Evolutionary conservation across 306 rosid genomes (phyloP).

Genomic region (Glycine latifolia): DNA sequence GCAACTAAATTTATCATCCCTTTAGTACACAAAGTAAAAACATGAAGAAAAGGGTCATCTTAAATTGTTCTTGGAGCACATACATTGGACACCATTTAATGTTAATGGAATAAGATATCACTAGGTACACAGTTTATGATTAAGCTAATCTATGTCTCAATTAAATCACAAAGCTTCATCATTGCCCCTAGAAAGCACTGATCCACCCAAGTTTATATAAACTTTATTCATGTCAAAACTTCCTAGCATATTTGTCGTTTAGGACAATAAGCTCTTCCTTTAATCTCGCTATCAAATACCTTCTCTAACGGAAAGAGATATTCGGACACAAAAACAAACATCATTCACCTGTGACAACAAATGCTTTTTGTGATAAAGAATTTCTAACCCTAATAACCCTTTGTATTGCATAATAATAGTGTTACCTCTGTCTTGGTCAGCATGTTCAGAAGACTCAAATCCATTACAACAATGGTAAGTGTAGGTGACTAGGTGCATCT

Average conservation of each 20-base stretch:
- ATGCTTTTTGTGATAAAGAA: neutral
- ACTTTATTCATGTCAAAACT: conserved; percentile 13
- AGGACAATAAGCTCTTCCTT: neutral
- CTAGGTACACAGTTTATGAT: neutral
- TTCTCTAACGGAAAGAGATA: too few species aligned
- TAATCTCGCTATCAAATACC: too few species aligned
- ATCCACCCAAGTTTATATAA: conserved; percentile 4
- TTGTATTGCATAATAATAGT: neutral
- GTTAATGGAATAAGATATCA: neutral
- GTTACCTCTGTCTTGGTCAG: neutral
- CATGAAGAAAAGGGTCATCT: too few species aligned
- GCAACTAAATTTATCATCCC: too few species aligned
- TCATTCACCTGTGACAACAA: conserved; percentile 32
- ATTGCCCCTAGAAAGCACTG: conserved; percentile 8
- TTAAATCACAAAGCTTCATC: conserved; percentile 25
- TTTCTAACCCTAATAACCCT: conserved; percentile 1
- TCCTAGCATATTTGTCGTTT: neutral
- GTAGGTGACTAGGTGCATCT: conserved; percentile 25
- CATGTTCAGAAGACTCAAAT: neutral
- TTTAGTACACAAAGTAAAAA: too few species aligned
- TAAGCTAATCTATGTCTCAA: conserved; percentile 1
- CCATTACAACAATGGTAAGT: neutral
- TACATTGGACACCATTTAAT: neutral
- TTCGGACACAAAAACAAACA: neutral
- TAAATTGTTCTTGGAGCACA: too few species aligned